Percentiles rank a stretch among this genome's conserved stretches.
Evolutionary conservation across 2,329 filamentous ascomycete genomes (phyloP).

Genomic region (Phoma sp.): DNA sequence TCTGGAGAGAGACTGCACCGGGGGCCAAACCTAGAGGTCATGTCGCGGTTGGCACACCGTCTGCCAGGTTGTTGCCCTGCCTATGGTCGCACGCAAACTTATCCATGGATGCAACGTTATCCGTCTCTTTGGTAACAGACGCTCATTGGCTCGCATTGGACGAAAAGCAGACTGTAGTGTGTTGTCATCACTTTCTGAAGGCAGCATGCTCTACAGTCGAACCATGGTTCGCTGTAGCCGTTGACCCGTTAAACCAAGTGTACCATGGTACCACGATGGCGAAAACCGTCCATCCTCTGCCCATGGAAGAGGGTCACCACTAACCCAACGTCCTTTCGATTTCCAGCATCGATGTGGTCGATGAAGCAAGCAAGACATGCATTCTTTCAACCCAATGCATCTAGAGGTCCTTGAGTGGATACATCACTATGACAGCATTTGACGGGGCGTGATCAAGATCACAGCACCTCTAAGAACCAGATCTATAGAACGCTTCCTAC

Average conservation of each 20-base stretch:
- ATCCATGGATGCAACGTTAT: too few relatives aligned
- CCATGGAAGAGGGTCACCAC: too few relatives aligned
- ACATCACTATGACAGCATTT: too few relatives aligned
- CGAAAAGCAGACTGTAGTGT: background rate
- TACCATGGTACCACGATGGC: background rate
- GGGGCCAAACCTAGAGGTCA: too few relatives aligned
- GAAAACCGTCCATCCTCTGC: background rate
- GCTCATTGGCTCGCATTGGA: background rate
- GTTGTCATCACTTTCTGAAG: background rate
- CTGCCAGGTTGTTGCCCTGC: background rate
- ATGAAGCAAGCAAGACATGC: too few relatives aligned
- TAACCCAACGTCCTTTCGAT: too few relatives aligned
- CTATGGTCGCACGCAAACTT: background rate
- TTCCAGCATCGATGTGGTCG: too few relatives aligned
- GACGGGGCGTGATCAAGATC: too few relatives aligned
- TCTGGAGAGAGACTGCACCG: background rate
- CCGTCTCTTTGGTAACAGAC: background rate
- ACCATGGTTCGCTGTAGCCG: background rate
- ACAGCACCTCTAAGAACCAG: too few relatives aligned
- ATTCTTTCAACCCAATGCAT: too few relatives aligned
- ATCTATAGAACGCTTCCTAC: too few relatives aligned
- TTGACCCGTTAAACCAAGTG: background rate
- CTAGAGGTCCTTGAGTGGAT: too few relatives aligned
- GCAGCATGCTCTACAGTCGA: background rate
- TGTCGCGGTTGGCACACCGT: background rate